Conservation (phyloP, 176 grass and related monocot genomes). For the Pharus latifolius region DNA sequence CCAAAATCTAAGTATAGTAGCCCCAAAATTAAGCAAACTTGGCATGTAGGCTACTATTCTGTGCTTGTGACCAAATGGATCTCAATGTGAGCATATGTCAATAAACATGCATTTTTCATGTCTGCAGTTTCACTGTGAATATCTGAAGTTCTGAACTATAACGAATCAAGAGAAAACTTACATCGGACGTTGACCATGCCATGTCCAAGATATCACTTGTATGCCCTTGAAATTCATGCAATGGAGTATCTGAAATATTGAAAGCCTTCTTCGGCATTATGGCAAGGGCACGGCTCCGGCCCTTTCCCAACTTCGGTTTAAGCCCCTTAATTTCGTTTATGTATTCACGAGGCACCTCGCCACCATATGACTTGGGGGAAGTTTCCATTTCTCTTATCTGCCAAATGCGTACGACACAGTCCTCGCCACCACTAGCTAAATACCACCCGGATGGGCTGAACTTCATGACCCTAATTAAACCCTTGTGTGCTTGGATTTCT, state of each 20-base stretch:
- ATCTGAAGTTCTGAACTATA: neutral
- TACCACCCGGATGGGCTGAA: constrained; percentile 49
- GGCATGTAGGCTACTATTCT: too few species aligned
- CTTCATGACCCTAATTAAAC: constrained; percentile 53
- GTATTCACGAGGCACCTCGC: constrained; percentile 13
- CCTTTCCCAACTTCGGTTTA: constrained; percentile 6
- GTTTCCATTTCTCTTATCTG: constrained; percentile 50
- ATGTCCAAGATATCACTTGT: constrained; percentile 60
- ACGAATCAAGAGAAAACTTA: constrained; percentile 17
- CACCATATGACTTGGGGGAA: constrained; percentile 16
- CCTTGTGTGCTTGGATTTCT: constrained; percentile 71
- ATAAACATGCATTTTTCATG: neutral
- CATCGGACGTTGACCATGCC: constrained; percentile 72
- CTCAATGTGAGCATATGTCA: neutral
- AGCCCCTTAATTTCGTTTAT: constrained; percentile 22
- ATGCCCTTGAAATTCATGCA: constrained; percentile 63
- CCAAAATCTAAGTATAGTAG: neutral
- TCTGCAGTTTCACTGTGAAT: neutral
- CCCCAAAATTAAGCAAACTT: neutral
- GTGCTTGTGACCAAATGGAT: neutral
- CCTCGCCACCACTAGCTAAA: constrained; percentile 66
- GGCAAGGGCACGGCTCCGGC: constrained; percentile 13
- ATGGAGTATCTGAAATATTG: constrained; percentile 44
- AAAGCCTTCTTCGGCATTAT: constrained; percentile 54
- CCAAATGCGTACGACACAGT: constrained; percentile 53